Evolutionary conservation across 495 filamentous ascomycete genomes (phyloP).

Genomic region (Xylaria sp.): DNA sequence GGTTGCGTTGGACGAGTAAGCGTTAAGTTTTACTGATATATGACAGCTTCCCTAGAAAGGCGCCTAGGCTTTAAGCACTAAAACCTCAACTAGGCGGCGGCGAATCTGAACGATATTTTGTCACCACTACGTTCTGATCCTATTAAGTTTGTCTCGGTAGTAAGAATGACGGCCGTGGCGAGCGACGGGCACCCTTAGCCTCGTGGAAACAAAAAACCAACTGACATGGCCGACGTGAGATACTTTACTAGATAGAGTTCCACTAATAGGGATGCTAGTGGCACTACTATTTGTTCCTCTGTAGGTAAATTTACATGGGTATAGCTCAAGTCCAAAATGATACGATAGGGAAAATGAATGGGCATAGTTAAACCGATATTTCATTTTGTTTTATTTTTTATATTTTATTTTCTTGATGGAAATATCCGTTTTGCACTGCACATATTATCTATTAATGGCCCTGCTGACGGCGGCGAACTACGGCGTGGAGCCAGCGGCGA

Average conservation of each 20-base stretch:
- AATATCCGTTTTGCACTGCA: not conserved
- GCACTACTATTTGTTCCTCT: not conserved
- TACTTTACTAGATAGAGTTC: not conserved
- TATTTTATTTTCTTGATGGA: not conserved
- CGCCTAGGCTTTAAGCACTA: not conserved
- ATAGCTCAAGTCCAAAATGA: not conserved
- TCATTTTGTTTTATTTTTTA: too few relatives aligned
- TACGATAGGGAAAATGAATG: not conserved
- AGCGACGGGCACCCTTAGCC: not conserved
- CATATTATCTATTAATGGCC: not conserved
- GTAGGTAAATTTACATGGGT: not conserved
- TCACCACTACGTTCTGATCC: not conserved
- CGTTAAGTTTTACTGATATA: not conserved
- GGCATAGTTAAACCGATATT: not conserved
- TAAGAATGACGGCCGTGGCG: constrained; percentile 26
- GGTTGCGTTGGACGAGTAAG: constrained; percentile 3
- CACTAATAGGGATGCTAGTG: not conserved
- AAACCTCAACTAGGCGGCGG: not conserved
- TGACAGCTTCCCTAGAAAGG: not conserved
- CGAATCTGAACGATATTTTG: constrained; percentile 16
- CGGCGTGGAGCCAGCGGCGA: constrained; percentile 9
- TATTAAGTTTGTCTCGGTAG: not conserved
- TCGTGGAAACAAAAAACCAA: not conserved
- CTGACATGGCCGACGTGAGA: not conserved
- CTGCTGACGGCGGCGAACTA: not conserved